Base-by-base conservation (phyloP, 2,329 filamentous ascomycete genomes). In the Berkeleyomyces rouxiae region DNA sequence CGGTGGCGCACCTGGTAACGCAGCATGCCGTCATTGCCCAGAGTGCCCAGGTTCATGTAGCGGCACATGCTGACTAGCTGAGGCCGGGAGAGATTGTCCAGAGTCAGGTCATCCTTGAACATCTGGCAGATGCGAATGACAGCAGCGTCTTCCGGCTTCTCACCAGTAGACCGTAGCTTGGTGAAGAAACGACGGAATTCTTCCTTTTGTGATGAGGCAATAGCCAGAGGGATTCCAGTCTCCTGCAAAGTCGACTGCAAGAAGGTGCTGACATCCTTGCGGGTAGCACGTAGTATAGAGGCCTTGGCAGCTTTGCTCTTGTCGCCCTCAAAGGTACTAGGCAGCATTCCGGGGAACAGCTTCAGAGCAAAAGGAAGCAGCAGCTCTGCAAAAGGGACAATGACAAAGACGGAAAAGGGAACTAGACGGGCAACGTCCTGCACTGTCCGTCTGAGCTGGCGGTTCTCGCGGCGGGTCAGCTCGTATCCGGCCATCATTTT, bases 401-500 rank as follows among this genome's bases (percentile, higher is more conserved):
- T 92, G 69, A 99, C 82, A 74, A 99, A 99, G 68, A 96, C 87
- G 6, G 91, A 95, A 74, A 99, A 99, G 13, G 93, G 93, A 11
- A 99, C 88, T 64, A 99, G 77, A 13, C 93, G 91, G 42, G 84
- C 90, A 57, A 99, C 80, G 76, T 99, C 93, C 74, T 95, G 89
- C 13, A 96, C 90, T 9, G 93, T 99, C 70, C 93, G 83, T 77
- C 88, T 85, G 63, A 99, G 79, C 81, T 97, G 93, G 71, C 91
- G 83, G 75, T 93, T 84, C 77, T 99, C 93, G 76, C 93, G 84
- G 67, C 93, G 85, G 64, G 88, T 96, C 67, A 99, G 83, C 74
- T 99, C 93, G 75, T 99, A 99, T 6, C 93, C 93, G 64, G 89
- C 91, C 11, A 91, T 90, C 93, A 99, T 99, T 78, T 96, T 97